A percentile compares a stretch with the other conserved stretches of the same genome.
phyloP scores from a whole-genome alignment of 2,329 filamentous ascomycete genomes.

The Myriosclerotinia scirpicola region DNA sequence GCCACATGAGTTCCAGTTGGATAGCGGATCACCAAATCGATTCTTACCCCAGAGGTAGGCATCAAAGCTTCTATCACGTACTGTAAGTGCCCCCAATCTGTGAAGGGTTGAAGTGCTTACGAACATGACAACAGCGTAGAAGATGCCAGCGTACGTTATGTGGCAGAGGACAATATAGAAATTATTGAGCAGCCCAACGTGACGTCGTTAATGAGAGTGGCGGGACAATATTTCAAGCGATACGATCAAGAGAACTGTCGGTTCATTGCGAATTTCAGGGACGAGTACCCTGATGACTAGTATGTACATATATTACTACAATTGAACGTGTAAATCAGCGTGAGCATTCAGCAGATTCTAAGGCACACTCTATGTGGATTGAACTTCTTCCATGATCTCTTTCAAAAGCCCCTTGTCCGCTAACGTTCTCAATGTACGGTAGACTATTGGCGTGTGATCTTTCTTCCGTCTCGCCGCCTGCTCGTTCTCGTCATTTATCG shows the following conservation, averaged over 20 bases:
- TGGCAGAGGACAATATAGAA: constrained; percentile 79
- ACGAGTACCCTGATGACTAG: constrained; percentile 85
- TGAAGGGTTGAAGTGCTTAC: constrained; percentile 28
- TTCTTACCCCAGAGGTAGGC: constrained; percentile 55
- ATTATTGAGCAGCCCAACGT: constrained; percentile 55
- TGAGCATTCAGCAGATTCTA: background rate
- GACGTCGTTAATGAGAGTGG: constrained; percentile 63
- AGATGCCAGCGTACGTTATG: constrained; percentile 69
- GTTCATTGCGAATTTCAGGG: constrained; percentile 81
- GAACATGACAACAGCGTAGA: constrained; percentile 52
- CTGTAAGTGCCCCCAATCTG: constrained; percentile 60
- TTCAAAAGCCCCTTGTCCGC: constrained; percentile 64
- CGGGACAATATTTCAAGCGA: constrained; percentile 84
- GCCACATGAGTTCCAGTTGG: constrained; percentile 58
- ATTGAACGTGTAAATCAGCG: background rate
- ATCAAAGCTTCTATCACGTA: constrained; percentile 80
- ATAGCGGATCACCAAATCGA: constrained; percentile 64
- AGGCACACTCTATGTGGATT: constrained; percentile 1
- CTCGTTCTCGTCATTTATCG: constrained; percentile 50
- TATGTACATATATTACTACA: constrained; percentile 15
- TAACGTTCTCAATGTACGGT: constrained; percentile 67
- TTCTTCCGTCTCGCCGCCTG: constrained; percentile 57
- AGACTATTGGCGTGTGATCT: constrained; percentile 69
- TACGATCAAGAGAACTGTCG: constrained; percentile 66
- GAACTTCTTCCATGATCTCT: constrained; percentile 40